Percentiles rank a stretch among this genome's conserved stretches.
These are phyloP conservation scores for Camelina sativa DNA, from an alignment of 345 rosid species.

Conservation along the genomic window DNA sequence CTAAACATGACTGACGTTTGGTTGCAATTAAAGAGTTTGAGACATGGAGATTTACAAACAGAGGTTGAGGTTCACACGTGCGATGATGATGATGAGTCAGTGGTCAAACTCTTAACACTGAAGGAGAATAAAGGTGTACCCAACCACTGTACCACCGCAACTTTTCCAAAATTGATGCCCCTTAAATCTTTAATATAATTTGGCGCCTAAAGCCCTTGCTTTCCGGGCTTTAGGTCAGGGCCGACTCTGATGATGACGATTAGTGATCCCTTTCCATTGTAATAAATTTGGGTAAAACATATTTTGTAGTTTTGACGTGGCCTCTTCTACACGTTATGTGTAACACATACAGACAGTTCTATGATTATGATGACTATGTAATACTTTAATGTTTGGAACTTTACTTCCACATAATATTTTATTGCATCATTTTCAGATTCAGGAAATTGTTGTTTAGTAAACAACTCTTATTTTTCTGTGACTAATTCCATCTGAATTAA, in stretches of 20 bases:
- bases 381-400: background rate
- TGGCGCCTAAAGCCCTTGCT: too few species aligned
- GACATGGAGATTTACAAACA: background rate
- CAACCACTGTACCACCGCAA: too few species aligned
- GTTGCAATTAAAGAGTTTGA: background rate
- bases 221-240: too few species aligned
- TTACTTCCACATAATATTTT: background rate
- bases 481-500: background rate
- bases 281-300: background rate
- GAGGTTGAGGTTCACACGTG: background rate
- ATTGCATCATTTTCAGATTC: background rate
- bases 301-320: conserved; percentile 22
- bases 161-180: too few species aligned
- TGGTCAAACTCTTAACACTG: too few species aligned
- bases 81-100: background rate
- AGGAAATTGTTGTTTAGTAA: background rate
- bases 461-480: background rate
- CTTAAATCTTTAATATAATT: too few species aligned
- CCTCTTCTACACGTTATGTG: background rate
- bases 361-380: conserved; percentile 1
- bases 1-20: background rate
- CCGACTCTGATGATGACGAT: too few species aligned
- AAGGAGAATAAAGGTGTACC: too few species aligned
- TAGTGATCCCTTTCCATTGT: too few species aligned
- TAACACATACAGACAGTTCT: background rate